Conservation (phyloP, 2,329 filamentous ascomycete genomes). For the Xylaria sp. region DNA sequence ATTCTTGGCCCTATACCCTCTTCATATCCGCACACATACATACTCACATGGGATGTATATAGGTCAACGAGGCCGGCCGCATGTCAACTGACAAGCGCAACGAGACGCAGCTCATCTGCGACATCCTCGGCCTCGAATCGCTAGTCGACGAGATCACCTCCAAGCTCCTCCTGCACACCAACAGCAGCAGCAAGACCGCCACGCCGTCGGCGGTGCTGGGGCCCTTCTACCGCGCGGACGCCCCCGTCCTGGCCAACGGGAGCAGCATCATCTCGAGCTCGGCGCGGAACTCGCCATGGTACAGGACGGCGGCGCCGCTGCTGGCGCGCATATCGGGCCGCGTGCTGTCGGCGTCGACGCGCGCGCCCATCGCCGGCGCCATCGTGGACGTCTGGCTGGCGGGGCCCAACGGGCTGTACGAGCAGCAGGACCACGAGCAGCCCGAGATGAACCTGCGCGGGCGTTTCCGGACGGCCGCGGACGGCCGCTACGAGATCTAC, state of each 20-base stretch:
- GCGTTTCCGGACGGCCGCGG: constrained; percentile 72
- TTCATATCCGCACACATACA: not conserved
- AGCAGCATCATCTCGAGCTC: constrained; percentile 67
- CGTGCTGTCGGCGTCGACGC: constrained; percentile 67
- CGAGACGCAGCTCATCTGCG: constrained; percentile 74
- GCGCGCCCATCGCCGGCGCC: constrained; percentile 71
- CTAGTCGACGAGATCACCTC: constrained; percentile 84
- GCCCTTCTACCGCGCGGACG: constrained; percentile 82
- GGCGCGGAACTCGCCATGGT: constrained; percentile 55
- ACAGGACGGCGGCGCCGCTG: constrained; percentile 42
- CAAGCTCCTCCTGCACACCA: constrained; percentile 66
- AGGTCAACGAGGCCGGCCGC: constrained; percentile 74
- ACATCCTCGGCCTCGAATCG: constrained; percentile 77
- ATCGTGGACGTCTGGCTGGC: constrained; percentile 84
- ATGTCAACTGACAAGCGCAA: constrained; percentile 71
- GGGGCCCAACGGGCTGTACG: constrained; percentile 75
- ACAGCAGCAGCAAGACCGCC: constrained; percentile 63
- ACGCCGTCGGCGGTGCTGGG: constrained; percentile 85
- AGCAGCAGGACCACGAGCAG: constrained; percentile 78
- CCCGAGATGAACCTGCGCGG: constrained; percentile 79
- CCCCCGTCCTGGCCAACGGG: constrained; percentile 76
- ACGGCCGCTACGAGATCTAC: constrained; percentile 72
- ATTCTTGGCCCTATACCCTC: not conserved
- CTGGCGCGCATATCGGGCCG: constrained; percentile 67
- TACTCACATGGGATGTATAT: constrained; percentile 25